Evolutionary conservation across 1,284 basidiomycete genomes (phyloP).

Genomic region (Apiotrichum brassicae): DNA sequence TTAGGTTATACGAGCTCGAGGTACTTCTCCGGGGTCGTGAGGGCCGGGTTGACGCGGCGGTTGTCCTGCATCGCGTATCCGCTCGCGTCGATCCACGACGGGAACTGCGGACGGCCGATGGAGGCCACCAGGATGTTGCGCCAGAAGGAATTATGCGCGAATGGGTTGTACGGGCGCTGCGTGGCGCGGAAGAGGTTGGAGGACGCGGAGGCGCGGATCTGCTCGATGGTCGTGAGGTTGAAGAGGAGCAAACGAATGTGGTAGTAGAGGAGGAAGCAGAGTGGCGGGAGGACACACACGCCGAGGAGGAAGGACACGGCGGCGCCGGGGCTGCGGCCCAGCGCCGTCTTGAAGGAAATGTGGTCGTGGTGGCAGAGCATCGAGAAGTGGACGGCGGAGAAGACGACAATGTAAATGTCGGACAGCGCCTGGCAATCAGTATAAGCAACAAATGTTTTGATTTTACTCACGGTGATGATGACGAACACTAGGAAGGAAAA

Average conservation of each 20-base stretch:
- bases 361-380: constrained; percentile 56
- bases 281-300: constrained; percentile 68
- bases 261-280: constrained; percentile 69
- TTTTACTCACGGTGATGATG: constrained; percentile 55
- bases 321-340: constrained; percentile 62
- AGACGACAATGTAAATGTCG: constrained; percentile 67
- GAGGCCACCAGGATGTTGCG: constrained; percentile 40
- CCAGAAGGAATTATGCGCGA: constrained; percentile 27
- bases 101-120: constrained; percentile 42
- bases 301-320: constrained; percentile 68
- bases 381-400: constrained; percentile 72
- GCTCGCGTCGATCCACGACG: constrained; percentile 43
- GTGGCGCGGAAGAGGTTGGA: constrained; percentile 27
- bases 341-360: constrained; percentile 55
- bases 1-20: constrained; percentile 18
- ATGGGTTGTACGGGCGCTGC: constrained; percentile 42
- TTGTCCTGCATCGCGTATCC: constrained; percentile 30
- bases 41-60: constrained; percentile 39
- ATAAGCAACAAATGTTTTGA: constrained; percentile 30
- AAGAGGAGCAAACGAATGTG: constrained; percentile 72
- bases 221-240: constrained; percentile 88
- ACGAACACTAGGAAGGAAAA: constrained; percentile 78
- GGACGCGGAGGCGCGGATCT: constrained; percentile 44
- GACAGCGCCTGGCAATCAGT: constrained; percentile 52
- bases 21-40: constrained; percentile 26